Percentiles rank a stretch among this genome's conserved stretches.
Conservation (phyloP, 2,329 filamentous ascomycete genomes). For the Aspergillus proliferans region DNA sequence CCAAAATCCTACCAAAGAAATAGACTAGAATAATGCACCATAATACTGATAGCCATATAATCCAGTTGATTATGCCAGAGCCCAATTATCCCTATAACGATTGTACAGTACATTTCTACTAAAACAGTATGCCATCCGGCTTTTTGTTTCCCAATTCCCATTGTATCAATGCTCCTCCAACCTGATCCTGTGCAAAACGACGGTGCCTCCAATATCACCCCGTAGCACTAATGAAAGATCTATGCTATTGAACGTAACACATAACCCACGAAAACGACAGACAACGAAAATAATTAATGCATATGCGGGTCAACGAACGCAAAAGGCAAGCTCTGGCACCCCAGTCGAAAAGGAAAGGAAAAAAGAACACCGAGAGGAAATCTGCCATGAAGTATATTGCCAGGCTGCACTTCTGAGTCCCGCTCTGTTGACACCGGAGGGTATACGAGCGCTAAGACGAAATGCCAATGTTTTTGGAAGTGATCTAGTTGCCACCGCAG, state of each 20-base stretch:
- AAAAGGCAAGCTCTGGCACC: slow-evolving; percentile 18
- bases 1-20: slow-evolving; percentile 4
- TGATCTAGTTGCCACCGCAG: slow-evolving; percentile 36
- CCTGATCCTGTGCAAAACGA: slow-evolving; percentile 6
- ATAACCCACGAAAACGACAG: slow-evolving; percentile 19
- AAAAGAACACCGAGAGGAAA: slow-evolving; percentile 12
- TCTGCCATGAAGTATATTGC: slow-evolving; percentile 26
- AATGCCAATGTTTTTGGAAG: slow-evolving; percentile 18
- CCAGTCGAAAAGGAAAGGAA: slow-evolving; percentile 8
- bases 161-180: background rate
- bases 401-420: slow-evolving; percentile 30
- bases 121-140: slow-evolving; percentile 1
- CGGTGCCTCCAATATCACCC: slow-evolving; percentile 14
- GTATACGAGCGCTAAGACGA: slow-evolving; percentile 36
- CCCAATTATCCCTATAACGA: background rate
- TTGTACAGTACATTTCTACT: background rate
- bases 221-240: slow-evolving; percentile 10
- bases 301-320: slow-evolving; percentile 18
- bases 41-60: background rate
- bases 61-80: no score
- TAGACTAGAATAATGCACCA: background rate
- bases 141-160: background rate
- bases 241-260: slow-evolving; percentile 23
- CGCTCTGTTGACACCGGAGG: slow-evolving; percentile 33
- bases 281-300: slow-evolving; percentile 11